Evolutionary conservation across 1,139 yeast genomes (phyloP), one percentile per base, ranked within the genome.

Genomic region (Yamadazyma blattariae): DNA sequence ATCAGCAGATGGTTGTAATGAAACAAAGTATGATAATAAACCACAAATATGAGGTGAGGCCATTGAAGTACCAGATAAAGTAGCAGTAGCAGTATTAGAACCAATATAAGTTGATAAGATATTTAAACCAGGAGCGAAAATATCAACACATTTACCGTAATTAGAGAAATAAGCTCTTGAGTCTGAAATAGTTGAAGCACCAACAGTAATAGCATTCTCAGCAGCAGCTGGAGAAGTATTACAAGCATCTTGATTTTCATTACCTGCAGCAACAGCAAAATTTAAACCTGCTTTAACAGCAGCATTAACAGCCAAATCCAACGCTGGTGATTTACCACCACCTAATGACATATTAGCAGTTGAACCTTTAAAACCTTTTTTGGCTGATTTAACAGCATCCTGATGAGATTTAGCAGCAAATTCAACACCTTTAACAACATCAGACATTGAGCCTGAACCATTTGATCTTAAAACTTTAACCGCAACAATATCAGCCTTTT

Each of bases 201-300:
- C 74, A 24, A 68, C 73, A 24, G 71, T 63, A 34, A 68, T 63
- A 17, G 71, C 68, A n/a, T 61, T 61, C 23, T 44, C 50, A 7
- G 74, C 71, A 32, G 68, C 51, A 13, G 73, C 71, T 30, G 74
- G 74, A n/a, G 73, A 67, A 25, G 54, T 52, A 16, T 54, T 52
- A 47, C 73, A 68, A 22, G 74, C 71, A 46, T 67, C 71, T 37
- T 57, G 62, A 42, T 66, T 57, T 36, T 64, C 72, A 38, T 68
- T 68, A 45, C 74, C 74, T 15, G 73, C 73, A 27, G 74, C 72
- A 25, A 67, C 71, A 8, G 72, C 67, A 42, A 68, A 53, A 42
- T 67, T 67, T 36, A 68, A 51, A 34, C 72, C 73, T 19, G 71
- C 69, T 26, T 56, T 52, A 30, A 61, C 57, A 20, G 65, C 73